These are phyloP conservation scores for Coemansia sp. DNA, from an alignment of 192 early-diverging fungal genomes.

Conservation along the genomic window DNA sequence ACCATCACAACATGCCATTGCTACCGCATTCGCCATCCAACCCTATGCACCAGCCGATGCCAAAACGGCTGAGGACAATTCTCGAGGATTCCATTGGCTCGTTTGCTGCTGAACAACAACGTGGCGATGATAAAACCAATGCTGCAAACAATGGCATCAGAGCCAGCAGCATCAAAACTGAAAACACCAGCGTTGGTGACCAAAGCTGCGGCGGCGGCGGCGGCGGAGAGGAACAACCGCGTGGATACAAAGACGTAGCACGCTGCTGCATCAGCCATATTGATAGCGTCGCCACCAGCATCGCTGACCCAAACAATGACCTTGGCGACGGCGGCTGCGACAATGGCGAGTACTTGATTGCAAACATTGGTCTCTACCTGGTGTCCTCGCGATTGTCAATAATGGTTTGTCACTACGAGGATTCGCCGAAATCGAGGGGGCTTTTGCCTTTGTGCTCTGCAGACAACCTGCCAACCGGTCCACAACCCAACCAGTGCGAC, in stretches of 20 bases:
- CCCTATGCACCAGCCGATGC: constrained; percentile 34
- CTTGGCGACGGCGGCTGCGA: neutral
- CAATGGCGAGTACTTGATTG: constrained; percentile 43
- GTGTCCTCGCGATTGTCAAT: constrained; percentile 45
- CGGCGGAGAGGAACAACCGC: neutral
- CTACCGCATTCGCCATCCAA: constrained; percentile 10
- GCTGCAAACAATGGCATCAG: neutral
- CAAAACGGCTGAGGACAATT: constrained; percentile 51
- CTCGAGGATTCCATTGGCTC: constrained; percentile 44
- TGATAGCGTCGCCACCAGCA: neutral
- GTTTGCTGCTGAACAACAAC: constrained; percentile 7
- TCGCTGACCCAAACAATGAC: neutral
- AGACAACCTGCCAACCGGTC: neutral
- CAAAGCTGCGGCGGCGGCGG: constrained; percentile 4
- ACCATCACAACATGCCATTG: neutral
- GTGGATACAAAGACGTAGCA: neutral
- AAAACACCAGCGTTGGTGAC: neutral
- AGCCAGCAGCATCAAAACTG: constrained; percentile 2
- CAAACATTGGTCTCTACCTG: constrained; percentile 50
- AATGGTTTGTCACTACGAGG: constrained; percentile 53
- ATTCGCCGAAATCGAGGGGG: constrained; percentile 11
- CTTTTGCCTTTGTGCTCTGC: constrained; percentile 10
- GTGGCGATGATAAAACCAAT: neutral
- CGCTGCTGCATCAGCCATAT: neutral
- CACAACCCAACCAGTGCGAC: constrained; percentile 24